A percentile compares a stretch with the other conserved stretches of the same genome.
Evolutionary conservation across 768 basidiomycete genomes (phyloP).

Genomic region (Panellus pusillus): DNA sequence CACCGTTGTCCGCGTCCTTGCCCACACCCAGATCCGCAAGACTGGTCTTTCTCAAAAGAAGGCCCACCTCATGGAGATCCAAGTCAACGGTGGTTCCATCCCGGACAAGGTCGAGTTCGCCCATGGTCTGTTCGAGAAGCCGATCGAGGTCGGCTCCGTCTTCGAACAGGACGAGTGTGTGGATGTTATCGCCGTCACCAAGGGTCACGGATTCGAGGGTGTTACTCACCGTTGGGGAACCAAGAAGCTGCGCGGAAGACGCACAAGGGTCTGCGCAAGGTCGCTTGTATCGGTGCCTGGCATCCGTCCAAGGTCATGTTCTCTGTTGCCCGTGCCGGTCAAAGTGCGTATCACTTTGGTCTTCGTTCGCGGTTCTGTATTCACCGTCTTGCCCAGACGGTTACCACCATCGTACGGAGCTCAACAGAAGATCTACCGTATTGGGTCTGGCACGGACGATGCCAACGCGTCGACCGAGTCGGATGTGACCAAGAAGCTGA

Average conservation of each 20-base stretch:
- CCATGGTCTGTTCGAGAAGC: constrained; percentile 94
- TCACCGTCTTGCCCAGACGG: constrained; percentile 56
- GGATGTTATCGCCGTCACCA: constrained; percentile 97
- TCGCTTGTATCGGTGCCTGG: constrained; percentile 98
- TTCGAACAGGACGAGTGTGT: constrained; percentile 98
- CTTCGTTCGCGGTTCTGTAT: not conserved
- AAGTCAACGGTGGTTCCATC: constrained; percentile 95
- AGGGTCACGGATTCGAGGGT: constrained; percentile 99
- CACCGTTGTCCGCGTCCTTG: constrained; percentile 98
- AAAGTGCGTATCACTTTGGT: constrained; percentile 62
- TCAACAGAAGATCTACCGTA: constrained; percentile 99
- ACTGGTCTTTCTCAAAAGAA: constrained; percentile 98
- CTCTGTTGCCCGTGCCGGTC: constrained; percentile 99
- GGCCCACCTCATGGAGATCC: constrained; percentile 99
- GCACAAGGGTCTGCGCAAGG: constrained; percentile 99
- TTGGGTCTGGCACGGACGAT: constrained; percentile 77
- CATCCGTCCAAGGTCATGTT: constrained; percentile 99
- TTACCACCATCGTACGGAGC: constrained; percentile 95
- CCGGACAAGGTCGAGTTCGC: constrained; percentile 98
- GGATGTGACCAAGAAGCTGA: constrained; percentile 90
- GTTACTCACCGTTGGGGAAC: constrained; percentile 99
- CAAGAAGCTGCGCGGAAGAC: constrained; percentile 98
- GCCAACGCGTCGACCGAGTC: constrained; percentile 91
- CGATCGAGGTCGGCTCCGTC: constrained; percentile 77
- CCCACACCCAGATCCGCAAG: constrained; percentile 98